phyloP scores from a whole-genome alignment of 805 yeast species.

The Aciculoconidium aculeatum region DNA sequence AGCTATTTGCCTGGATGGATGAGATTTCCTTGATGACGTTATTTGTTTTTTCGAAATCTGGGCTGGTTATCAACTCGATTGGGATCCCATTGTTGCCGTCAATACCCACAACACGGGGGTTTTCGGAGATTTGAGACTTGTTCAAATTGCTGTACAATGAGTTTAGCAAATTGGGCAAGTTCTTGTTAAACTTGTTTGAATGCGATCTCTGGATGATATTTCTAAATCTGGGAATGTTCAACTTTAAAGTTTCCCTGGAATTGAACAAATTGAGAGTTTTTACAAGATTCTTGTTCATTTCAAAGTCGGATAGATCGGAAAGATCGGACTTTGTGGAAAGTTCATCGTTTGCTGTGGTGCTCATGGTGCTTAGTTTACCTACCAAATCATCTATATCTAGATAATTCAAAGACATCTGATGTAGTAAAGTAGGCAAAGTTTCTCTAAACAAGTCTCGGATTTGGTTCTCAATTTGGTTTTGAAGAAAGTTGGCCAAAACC shows the following conservation, averaged over 20 bases:
- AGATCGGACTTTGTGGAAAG: not conserved
- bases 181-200: constrained; percentile 38
- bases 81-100: constrained; percentile 32
- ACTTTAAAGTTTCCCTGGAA: constrained; percentile 75
- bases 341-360: not conserved
- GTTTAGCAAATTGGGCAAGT: constrained; percentile 32
- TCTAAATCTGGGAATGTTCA: constrained; percentile 54
- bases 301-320: constrained; percentile 5
- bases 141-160: constrained; percentile 32
- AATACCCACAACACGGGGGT: constrained; percentile 6
- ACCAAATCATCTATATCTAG: constrained; percentile 13
- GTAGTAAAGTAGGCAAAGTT: constrained; percentile 74
- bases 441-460: constrained; percentile 78
- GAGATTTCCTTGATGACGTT: constrained; percentile 37
- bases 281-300: constrained; percentile 15
- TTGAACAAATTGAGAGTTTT: constrained; percentile 44
- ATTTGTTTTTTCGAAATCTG: constrained; percentile 25
- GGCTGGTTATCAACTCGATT: constrained; percentile 27
- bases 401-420: constrained; percentile 64
- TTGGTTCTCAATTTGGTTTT: constrained; percentile 75
- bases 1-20: constrained; percentile 41
- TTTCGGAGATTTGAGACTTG: constrained; percentile 12
- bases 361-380: too few species aligned
- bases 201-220: constrained; percentile 55
- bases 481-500: constrained; percentile 77